Evolutionary conservation across 768 basidiomycete species (phyloP), one percentile per base, ranked within the genome.

Genomic region (Lentinula guzmanii): DNA sequence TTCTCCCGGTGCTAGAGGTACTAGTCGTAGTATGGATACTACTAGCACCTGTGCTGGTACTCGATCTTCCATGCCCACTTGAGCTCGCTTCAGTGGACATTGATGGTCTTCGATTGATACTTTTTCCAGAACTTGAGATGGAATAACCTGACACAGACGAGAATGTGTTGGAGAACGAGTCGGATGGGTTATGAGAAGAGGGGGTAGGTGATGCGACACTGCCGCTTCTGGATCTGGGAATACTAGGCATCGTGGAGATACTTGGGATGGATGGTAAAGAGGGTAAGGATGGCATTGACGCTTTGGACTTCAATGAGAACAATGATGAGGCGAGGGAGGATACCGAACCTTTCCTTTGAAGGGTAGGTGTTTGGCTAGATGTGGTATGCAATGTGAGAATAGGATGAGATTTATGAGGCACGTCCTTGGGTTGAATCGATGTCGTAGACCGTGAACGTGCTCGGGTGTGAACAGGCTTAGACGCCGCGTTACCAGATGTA

Each of bases 131-230:
- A 11, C n/a, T 37, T n/a, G 73, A 61, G 81, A 81, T 15, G 70
- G 70, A 10, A 76, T 71, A 66, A 79, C 82, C 62, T 76, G 75
- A 34, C 75, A 72, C 34, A 82, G 67, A 62, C 74, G 77, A 24
- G 65, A 63, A 21, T 66, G 65, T 41, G 21, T 41, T 28, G 18
- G 18, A 41, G 31, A 39, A 11, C 3, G 34, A 15, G 37, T 35
- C 35, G 18, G 42, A 16, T 6, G 39, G 41, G 10, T 37, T 42
- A 10, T 18, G 1, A 10, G n/a, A 16, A 5, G 5, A 31, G 42
- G 31, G 9, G 13, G 21, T 28, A 34, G 53, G 18, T 21, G 21
- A 24, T 21, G 55, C 28, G 37, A 42, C 28, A 39, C 55, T 56
- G 21, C 24, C 41, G 15, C 55, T 56, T 31, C 55, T 7, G 21